Base-by-base conservation (phyloP, 371 early-diverging fungal genomes). In the Basidiobolus meristosporus region DNA sequence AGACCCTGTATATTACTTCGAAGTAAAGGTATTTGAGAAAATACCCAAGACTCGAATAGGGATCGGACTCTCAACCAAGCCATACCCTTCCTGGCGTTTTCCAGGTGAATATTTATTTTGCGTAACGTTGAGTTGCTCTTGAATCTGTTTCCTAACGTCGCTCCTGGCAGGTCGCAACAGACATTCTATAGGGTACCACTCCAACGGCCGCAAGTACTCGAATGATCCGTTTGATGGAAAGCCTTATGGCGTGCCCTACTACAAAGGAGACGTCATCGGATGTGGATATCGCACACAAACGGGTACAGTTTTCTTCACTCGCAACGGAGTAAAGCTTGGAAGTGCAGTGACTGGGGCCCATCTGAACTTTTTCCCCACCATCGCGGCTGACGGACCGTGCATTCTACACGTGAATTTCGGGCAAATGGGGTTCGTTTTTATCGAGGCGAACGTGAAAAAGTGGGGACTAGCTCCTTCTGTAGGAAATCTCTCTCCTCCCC, bases 381-480 rank as follows among this genome's bases (percentile, higher is more conserved):
- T 74, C 34, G 70, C 68, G 5, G 71, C 71, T 11, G 65, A 68
- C 44, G 74, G 71, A 1, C 74, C 74, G 14, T 70, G 71, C 40
- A 59, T 60, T 37, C 47, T 74, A 2, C 68, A 70, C 46, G 71
- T 74, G 22, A 74, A 74, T 41, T 43, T 74, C 18, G 74, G 74
- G 7, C 74, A 70, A 47, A 47, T 60, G 43, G 68, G 65, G 9
- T 72, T 72, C 46, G 69, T 64, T 10, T 65, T 80, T 59, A 70
- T 82, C 10, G 82, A 82, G 47, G 82, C 82, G 31, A 82, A 82
- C 49, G 80, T 82, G 14, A 78, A 80, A 50, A 75, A 74, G 42
- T 82, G 82, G 82, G 82, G 82, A 0, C 52, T 82, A 14, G 82
- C 79, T 0, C 80, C 82, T 2, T 51, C 63, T 14, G 68, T 73